phyloP scores from a whole-genome alignment of 495 filamentous ascomycete species.

The Copromyces sp. region DNA sequence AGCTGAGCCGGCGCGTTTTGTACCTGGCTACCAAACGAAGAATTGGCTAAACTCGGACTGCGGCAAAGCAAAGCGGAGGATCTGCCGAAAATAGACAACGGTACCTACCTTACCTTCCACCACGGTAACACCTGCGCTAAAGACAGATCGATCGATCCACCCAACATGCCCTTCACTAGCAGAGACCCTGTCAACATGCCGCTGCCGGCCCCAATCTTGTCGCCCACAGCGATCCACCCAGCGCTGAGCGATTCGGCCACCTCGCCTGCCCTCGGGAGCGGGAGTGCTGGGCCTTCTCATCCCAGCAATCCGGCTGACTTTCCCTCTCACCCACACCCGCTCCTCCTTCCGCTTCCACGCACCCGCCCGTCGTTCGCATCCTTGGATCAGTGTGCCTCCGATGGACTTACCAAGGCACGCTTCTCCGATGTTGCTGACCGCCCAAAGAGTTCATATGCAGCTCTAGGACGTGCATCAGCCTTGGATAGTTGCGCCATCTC shows the following conservation, averaged over 20 bases:
- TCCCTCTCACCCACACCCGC: constrained; percentile 2
- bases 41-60: not conserved
- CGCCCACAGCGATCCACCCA: constrained; percentile 32
- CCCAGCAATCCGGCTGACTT: not conserved
- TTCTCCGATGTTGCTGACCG: constrained; percentile 11
- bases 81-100: not conserved
- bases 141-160: constrained; percentile 16
- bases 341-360: constrained; percentile 11
- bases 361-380: constrained; percentile 1
- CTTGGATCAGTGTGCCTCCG: constrained; percentile 4
- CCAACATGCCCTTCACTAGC: constrained; percentile 6
- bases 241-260: constrained; percentile 17
- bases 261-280: not conserved
- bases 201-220: constrained; percentile 25
- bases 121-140: constrained; percentile 20
- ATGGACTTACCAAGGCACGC: constrained; percentile 15
- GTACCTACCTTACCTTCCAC: not conserved
- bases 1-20: not conserved
- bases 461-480: constrained; percentile 3
- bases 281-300: not conserved
- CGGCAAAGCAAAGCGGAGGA: not conserved
- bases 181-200: constrained; percentile 16
- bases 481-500: constrained; percentile 1
- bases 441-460: constrained; percentile 14
- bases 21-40: not conserved